phyloP scores from a whole-genome alignment of 1,284 basidiomycete species.

The Fereydounia khargensis region DNA sequence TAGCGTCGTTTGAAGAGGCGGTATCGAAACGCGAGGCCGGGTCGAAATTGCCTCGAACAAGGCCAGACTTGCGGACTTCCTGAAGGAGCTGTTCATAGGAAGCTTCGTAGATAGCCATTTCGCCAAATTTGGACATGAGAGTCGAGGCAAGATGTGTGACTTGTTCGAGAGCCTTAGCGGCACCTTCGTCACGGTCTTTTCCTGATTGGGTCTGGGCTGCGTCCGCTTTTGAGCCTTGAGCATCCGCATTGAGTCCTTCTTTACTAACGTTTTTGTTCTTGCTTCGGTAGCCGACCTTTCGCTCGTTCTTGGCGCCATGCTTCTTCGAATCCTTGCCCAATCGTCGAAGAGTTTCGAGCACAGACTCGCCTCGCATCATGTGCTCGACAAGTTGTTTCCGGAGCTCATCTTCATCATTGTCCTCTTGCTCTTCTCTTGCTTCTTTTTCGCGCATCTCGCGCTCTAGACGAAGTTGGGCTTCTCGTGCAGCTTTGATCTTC shows the following conservation, averaged over 20 bases:
- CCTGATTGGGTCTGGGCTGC: background rate
- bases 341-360: conserved; percentile 82
- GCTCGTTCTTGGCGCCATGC: conserved; percentile 55
- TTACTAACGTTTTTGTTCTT: background rate
- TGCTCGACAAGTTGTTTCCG: conserved; percentile 61
- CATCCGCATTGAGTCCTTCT: too few species aligned
- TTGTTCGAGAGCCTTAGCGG: conserved; percentile 26
- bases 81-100: conserved; percentile 47
- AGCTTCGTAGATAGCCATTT: conserved; percentile 52
- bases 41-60: conserved; percentile 50
- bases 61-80: conserved; percentile 38
- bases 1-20: background rate
- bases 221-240: too few species aligned
- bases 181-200: too few species aligned
- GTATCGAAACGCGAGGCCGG: conserved; percentile 27
- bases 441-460: conserved; percentile 54
- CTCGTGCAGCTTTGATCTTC: conserved; percentile 79
- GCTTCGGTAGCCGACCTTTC: too few species aligned
- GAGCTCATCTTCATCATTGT: conserved; percentile 64
- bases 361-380: conserved; percentile 84
- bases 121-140: conserved; percentile 48
- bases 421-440: conserved; percentile 71
- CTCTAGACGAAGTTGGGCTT: conserved; percentile 64
- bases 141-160: conserved; percentile 45
- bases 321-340: conserved; percentile 66